Conservation (phyloP, 1,139 yeast species). For the Magnusiomyces fungicola region DNA sequence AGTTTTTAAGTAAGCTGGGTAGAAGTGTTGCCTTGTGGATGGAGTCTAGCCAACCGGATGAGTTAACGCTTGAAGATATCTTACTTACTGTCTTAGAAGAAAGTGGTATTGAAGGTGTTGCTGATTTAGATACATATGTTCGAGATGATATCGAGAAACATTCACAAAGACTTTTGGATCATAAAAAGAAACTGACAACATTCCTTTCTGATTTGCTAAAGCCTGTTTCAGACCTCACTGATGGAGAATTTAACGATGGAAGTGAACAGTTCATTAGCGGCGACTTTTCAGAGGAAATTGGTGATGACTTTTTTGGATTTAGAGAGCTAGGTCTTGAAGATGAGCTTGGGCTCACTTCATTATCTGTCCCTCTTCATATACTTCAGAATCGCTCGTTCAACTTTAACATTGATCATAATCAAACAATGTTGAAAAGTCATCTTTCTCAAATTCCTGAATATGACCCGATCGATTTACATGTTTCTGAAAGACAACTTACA, state of each 20-base stretch:
- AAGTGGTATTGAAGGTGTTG: conserved; percentile 80
- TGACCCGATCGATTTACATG: conserved; percentile 41
- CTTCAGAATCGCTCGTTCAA: conserved; percentile 66
- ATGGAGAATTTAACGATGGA: conserved; percentile 75
- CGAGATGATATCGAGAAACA: conserved; percentile 69
- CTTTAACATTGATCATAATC: conserved; percentile 19
- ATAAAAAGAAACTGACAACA: conserved; percentile 58
- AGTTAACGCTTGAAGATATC: conserved; percentile 40
- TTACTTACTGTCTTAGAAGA: conserved; percentile 62
- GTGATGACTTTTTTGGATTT: conserved; percentile 93
- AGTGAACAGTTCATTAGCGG: conserved; percentile 94
- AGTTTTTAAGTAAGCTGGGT: conserved; percentile 67
- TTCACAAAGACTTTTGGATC: conserved; percentile 58
- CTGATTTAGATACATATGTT: conserved; percentile 64
- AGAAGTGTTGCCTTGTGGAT: conserved; percentile 58
- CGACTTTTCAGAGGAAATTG: conserved; percentile 85
- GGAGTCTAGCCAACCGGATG: conserved; percentile 31
- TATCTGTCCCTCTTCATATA: conserved; percentile 83
- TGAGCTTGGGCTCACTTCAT: conserved; percentile 80
- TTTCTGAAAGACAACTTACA: conserved; percentile 46
- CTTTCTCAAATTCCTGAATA: conserved; percentile 32
- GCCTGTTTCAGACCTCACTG: conserved; percentile 66
- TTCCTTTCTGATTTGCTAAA: conserved; percentile 75
- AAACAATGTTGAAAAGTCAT: conserved; percentile 17
- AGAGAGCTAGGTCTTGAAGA: conserved; percentile 87